Conservation (phyloP, 164 flowering plant genomes). For the Nymphaea thermarum region DNA sequence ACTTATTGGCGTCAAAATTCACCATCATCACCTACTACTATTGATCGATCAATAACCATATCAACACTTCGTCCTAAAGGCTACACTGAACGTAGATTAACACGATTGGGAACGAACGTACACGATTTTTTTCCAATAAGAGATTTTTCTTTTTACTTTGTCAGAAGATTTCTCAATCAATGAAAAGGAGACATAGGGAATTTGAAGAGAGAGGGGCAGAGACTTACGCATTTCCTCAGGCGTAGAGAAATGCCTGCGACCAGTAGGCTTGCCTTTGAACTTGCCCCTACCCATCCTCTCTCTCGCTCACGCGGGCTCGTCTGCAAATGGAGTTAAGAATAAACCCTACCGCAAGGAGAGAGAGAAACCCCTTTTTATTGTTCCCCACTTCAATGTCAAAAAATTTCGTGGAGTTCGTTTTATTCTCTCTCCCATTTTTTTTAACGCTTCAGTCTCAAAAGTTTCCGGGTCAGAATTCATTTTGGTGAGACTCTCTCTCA, state of each 20-base stretch:
- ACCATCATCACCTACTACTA: not conserved
- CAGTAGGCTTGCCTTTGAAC: conserved; percentile 74
- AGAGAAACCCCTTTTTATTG: not conserved
- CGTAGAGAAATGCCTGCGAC: conserved; percentile 59
- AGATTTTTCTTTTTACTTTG: not conserved
- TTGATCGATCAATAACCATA: not conserved
- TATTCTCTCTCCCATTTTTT: no score
- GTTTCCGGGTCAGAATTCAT: no score
- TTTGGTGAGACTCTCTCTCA: no score
- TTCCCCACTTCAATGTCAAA: no score
- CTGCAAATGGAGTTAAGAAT: no score
- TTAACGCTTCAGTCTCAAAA: no score
- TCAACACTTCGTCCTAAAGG: not conserved
- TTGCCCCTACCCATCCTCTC: conserved; percentile 45
- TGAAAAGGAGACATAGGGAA: not conserved
- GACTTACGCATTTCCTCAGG: conserved; percentile 57
- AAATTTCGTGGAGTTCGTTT: no score
- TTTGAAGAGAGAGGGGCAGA: not conserved
- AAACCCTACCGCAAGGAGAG: not conserved
- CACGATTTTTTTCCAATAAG: not conserved
- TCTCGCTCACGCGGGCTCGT: not conserved
- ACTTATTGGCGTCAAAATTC: no score
- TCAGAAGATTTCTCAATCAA: no score
- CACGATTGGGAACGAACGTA: not conserved
- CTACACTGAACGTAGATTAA: not conserved